Conservation (phyloP, 352 stramenopile genomes). For the Globisporangium emineosum region DNA sequence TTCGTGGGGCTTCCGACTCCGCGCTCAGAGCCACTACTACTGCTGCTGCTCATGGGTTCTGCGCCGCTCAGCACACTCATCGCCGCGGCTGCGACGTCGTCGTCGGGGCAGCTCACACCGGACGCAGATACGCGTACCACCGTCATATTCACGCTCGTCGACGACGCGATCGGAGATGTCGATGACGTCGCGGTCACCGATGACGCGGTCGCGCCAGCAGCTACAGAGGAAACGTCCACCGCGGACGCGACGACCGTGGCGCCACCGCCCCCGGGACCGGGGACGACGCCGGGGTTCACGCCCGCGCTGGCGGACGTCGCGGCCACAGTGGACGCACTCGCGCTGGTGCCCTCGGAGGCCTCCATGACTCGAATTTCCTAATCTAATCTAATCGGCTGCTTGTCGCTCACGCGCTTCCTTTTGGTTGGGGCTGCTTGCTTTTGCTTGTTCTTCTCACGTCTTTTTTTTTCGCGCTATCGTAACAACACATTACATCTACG, state of each 20-base stretch:
- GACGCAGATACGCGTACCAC: slow-evolving; percentile 4
- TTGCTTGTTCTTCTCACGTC: slow-evolving; percentile 12
- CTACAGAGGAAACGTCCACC: slow-evolving; percentile 6
- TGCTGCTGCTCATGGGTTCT: slow-evolving; percentile 5
- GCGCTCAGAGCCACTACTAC: slow-evolving; percentile 2
- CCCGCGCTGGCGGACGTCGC: background rate
- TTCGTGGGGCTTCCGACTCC: background rate
- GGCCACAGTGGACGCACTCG: background rate
- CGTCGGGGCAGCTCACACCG: slow-evolving; percentile 14
- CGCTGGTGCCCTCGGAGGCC: slow-evolving; percentile 5
- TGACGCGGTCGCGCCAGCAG: slow-evolving; percentile 7
- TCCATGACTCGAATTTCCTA: slow-evolving; percentile 18
- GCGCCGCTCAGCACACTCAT: slow-evolving; percentile 16
- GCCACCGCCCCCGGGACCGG: slow-evolving; percentile 4
- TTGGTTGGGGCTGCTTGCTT: slow-evolving; percentile 9
- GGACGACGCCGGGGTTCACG: background rate
- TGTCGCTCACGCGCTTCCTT: background rate
- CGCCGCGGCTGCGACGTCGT: slow-evolving; percentile 12
- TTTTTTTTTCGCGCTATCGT: slow-evolving; percentile 12
- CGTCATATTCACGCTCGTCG: slow-evolving; percentile 13
- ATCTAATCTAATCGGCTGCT: background rate
- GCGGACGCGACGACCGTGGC: slow-evolving; percentile 11
- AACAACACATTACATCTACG: too few relatives aligned
- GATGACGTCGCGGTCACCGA: slow-evolving; percentile 13
- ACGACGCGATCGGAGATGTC: slow-evolving; percentile 19